Evolutionary conservation across 2,329 filamentous ascomycete genomes (phyloP), one percentile per base, ranked within the genome.

Genomic region (Diaporthe vaccinii): DNA sequence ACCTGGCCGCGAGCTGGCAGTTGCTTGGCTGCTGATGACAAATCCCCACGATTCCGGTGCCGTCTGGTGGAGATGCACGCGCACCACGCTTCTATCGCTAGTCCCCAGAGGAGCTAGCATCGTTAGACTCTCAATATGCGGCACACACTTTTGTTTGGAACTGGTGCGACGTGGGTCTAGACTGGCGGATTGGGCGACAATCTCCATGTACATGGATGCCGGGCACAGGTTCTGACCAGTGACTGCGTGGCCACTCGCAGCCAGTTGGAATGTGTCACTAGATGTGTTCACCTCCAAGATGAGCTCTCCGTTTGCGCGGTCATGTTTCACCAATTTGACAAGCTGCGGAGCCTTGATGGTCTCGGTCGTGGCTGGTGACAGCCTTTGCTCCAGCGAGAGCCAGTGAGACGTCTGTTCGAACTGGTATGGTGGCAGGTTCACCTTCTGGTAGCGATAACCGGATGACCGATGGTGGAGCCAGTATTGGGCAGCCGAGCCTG

Each of bases 331-430:
- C 39, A 39, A 14, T 44, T 31, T 71, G 31, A 71, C 55, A 28
- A 74, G 55, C 34, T 55, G 44, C 22, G 44, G 36, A 15, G 57
- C n/a, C 15, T 25, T 36, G 15, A 3, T 62, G 15, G 28, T 14
- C 3, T 61, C 25, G 22, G 3, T 15, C 12, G 36, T 70, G 22
- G 31, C 79, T 75, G n/a, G 68, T 4, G n/a, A 75, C 61, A 44
- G 75, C 72, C 58, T 53, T 14, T 61, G 41, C 9, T 49, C 58
- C 25, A 53, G 62, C 1, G 55, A 57, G 0, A 73, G 57, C 80
- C 82, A 82, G 62, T 82, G 79, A 0, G 73, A 68, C 6, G 75
- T 78, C 67, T 80, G 79, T 17, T 80, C 79, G 51, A 82, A 83
- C 41, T 82, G 81, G 28, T 82, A 82, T 0, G 78, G 75, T 4